These are phyloP conservation scores for Pyrrhoderma lamaoense DNA, from an alignment of 1,284 basidiomycete species.

Conservation along the genomic window DNA sequence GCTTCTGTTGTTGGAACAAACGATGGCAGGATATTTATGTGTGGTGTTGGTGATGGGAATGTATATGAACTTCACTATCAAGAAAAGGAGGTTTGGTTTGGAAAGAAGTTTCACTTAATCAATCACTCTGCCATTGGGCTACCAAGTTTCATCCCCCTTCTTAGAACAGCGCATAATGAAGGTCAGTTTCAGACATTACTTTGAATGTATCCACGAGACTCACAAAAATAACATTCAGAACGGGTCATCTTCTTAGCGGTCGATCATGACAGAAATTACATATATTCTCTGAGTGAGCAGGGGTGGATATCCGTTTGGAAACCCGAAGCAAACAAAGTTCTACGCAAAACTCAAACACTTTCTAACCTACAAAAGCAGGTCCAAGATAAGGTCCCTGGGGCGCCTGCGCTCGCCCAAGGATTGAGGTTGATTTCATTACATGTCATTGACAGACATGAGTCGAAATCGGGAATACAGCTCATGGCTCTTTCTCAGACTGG, in stretches of 20 bases:
- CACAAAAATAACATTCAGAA: conserved; percentile 36
- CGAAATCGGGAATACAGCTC: conserved; percentile 62
- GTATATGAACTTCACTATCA: conserved; percentile 94
- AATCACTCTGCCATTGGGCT: conserved; percentile 78
- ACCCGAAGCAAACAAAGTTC: conserved; percentile 50
- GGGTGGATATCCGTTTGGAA: conserved; percentile 66
- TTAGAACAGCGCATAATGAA: conserved; percentile 50
- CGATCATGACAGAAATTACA: conserved; percentile 57
- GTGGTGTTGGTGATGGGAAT: conserved; percentile 79
- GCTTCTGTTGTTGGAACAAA: conserved; percentile 71
- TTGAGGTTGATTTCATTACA: conserved; percentile 64
- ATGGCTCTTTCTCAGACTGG: conserved; percentile 77
- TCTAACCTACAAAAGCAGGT: conserved; percentile 62
- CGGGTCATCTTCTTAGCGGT: conserved; percentile 60
- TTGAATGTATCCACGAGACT: neutral
- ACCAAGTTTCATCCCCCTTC: conserved; percentile 63
- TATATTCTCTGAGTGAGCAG: conserved; percentile 69
- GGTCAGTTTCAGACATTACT: conserved; percentile 36
- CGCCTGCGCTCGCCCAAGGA: conserved; percentile 59
- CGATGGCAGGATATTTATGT: conserved; percentile 88
- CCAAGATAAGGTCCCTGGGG: conserved; percentile 69
- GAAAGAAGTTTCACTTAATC: conserved; percentile 72
- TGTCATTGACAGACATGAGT: conserved; percentile 53
- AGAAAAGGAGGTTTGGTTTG: conserved; percentile 90
- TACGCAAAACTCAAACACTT: conserved; percentile 62